Evolutionary conservation across 2,329 filamentous ascomycete species (phyloP), one percentile per base, ranked within the genome.

Genomic region (Xylaria sp.): DNA sequence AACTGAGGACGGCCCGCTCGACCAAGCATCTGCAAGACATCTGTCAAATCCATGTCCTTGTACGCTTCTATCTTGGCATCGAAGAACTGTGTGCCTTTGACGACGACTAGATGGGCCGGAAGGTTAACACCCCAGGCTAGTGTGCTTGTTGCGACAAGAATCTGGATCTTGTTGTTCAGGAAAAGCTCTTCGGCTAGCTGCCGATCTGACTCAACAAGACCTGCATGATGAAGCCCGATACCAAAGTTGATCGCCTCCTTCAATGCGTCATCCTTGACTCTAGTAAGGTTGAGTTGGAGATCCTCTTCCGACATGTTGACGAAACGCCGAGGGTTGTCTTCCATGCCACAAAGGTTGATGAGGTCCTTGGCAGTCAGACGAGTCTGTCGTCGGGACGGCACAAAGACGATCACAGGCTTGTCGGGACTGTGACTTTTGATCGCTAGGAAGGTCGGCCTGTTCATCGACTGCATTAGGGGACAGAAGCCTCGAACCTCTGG

Each of bases 401-500:
- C 94, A 66, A 99, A 99, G 1, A 99, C 94, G 70, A 99, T 99
- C 7, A 97, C 94, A 0, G 94, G 94, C 72, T 99, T 97, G 48
- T 92, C 88, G 0, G 95, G 94, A 39, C 92, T 97, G 73, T 99
- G 95, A 9, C 88, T 91, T 72, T 99, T 97, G 72, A 99, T 94
- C 0, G 94, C 94, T 26, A 97, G 77, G 74, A 97, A 99, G 0
- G 94, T 97, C 1, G 94, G 94, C 6, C 94, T 84, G 68, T 99
- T 99, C 94, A 99, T 99, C 0, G 92, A 96, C 74, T 97, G 93
- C 94, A 99, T 99, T 61, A 99, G 75, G 0, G 94, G 92, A 66
- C 93, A 97, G 76, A 99, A 99, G 0, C 94, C 94, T 55, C 93
- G 85, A 63, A 94, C 89, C 68, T 97, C 91, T 0, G 94, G 92